Evolutionary conservation across 371 early-diverging fungal genomes (phyloP).

Genomic region (Zychaea mexicana): DNA sequence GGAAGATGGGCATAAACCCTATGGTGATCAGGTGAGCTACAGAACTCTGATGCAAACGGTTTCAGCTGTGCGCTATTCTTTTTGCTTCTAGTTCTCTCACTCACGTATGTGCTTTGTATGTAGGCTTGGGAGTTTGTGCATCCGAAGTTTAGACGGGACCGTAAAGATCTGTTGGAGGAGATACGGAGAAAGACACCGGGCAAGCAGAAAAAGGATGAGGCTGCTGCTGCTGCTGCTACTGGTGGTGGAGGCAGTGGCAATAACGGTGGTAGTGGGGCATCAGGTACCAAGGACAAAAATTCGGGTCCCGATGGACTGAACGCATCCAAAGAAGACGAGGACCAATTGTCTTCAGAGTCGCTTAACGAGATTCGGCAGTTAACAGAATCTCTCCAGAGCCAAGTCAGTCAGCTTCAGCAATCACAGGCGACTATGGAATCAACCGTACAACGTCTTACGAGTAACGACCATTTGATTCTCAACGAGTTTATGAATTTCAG

Average conservation of each 20-base stretch:
- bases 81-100: neutral
- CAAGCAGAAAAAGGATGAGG: conserved; percentile 30
- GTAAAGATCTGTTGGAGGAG: conserved; percentile 63
- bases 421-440: conserved; percentile 30
- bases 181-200: conserved; percentile 60
- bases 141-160: conserved; percentile 69
- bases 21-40: conserved; percentile 56
- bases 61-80: neutral
- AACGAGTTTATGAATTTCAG: conserved; percentile 60
- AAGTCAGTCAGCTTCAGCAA: conserved; percentile 47
- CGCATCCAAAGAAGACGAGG: conserved; percentile 1
- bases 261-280: neutral
- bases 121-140: conserved; percentile 84
- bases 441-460: conserved; percentile 42
- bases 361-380: conserved; percentile 19
- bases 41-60: neutral
- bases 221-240: neutral
- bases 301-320: neutral
- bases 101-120: neutral
- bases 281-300: conserved; percentile 7
- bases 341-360: neutral
- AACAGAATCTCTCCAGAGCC: conserved; percentile 40
- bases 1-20: conserved; percentile 53
- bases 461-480: conserved; percentile 57
- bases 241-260: no score